Percentiles rank a stretch among this genome's conserved stretches.
Evolutionary conservation across 176 grass and related monocot genomes (phyloP).

Genomic region (Sorghum bicolor): Sorghum_bicolor_NCBIv3 NC_012874.2:52016001-52016500

Average conservation of each 20-base stretch:
- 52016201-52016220: background rate
- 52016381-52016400: background rate
- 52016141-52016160: background rate
- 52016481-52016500: too few relatives aligned
- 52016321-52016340: too few relatives aligned
- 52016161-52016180: background rate
- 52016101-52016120: background rate
- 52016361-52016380: constrained; percentile 11
- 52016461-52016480: too few relatives aligned
- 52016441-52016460: constrained; percentile 18
- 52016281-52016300: too few relatives aligned
- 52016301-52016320: too few relatives aligned
- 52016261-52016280: background rate
- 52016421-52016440: background rate
- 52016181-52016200: background rate
- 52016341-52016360: background rate
- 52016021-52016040: background rate
- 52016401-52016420: constrained; percentile 9
- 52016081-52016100: background rate
- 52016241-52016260: background rate
- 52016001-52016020: background rate
- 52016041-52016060: background rate
- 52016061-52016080: background rate
- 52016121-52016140: background rate
- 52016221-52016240: constrained; percentile 11